A percentile compares a stretch with the other conserved stretches of the same genome.
Conservation (phyloP, 306 rosid species). For the Astragalus glycyphyllos region DNA sequence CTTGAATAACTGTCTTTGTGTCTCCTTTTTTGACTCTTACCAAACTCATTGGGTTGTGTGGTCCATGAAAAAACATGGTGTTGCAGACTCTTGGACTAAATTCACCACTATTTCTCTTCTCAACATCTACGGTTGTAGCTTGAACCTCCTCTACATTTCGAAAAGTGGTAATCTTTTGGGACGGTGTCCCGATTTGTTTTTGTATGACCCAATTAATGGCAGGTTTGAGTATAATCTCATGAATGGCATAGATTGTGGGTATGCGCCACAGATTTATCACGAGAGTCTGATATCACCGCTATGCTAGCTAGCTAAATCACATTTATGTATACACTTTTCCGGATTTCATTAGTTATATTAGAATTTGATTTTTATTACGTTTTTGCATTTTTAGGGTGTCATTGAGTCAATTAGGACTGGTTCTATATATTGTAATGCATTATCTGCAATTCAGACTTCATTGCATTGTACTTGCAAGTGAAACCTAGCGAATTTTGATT, state of each 20-base stretch:
- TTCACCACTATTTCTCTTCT: not conserved
- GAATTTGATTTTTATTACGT: too few species aligned
- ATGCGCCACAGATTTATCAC: not conserved
- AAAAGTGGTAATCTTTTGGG: not conserved
- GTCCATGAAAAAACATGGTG: slow-evolving; percentile 38
- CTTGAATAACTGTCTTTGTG: too few species aligned
- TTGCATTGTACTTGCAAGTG: too few species aligned
- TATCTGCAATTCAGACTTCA: too few species aligned
- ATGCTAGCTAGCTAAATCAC: not conserved
- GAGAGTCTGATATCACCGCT: slow-evolving; percentile 36
- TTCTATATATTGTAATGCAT: too few species aligned
- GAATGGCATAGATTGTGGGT: not conserved
- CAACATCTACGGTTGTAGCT: not conserved
- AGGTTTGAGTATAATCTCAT: not conserved
- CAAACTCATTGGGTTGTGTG: slow-evolving; percentile 30
- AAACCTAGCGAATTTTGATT: too few species aligned
- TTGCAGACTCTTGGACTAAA: slow-evolving; percentile 34
- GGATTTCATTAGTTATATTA: too few species aligned
- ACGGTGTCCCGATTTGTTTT: not conserved
- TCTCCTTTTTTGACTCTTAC: too few species aligned
- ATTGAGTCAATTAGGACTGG: too few species aligned
- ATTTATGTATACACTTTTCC: not conserved
- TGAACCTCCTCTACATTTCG: not conserved
- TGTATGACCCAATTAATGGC: too few species aligned
- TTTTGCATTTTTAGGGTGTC: too few species aligned